Percentiles rank a stretch among this genome's conserved stretches.
These are phyloP conservation scores for Oxytropis ochrocephala DNA, from an alignment of 306 rosid species.

Conservation along the genomic window DNA sequence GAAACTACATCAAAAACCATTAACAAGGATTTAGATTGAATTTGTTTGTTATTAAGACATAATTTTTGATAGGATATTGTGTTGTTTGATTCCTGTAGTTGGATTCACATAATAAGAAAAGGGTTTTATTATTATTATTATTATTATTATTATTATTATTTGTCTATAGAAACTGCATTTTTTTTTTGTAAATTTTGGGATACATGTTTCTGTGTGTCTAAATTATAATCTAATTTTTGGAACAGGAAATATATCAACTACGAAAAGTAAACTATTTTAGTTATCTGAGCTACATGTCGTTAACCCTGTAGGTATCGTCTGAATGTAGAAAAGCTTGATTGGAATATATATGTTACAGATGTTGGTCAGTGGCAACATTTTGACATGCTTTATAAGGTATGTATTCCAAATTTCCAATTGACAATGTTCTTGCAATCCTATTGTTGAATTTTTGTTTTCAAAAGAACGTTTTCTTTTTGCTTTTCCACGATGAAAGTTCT, in stretches of 20 bases:
- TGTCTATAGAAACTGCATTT: neutral
- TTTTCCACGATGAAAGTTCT: neutral
- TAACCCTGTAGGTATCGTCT: slow-evolving; percentile 64
- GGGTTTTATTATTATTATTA: neutral
- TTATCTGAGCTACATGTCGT: slow-evolving; percentile 18
- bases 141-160: neutral
- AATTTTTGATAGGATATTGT: neutral
- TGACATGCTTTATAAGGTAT: slow-evolving; percentile 80
- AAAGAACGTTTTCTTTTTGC: neutral
- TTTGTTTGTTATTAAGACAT: neutral
- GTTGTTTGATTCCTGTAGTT: neutral
- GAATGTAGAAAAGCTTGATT: slow-evolving; percentile 74
- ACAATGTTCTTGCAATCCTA: neutral
- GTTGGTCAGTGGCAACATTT: slow-evolving; percentile 8
- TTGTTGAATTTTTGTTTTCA: neutral
- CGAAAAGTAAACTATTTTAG: neutral
- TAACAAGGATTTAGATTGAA: neutral
- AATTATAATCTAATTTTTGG: neutral
- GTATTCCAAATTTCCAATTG: neutral
- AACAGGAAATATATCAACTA: neutral
- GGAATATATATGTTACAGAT: slow-evolving; percentile 60
- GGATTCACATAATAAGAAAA: neutral
- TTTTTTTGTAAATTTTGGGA: neutral
- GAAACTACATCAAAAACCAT: neutral
- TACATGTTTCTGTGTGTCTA: neutral